phyloP scores from a whole-genome alignment of 257 asterid species.

The Gentiana macrophylla region DNA sequence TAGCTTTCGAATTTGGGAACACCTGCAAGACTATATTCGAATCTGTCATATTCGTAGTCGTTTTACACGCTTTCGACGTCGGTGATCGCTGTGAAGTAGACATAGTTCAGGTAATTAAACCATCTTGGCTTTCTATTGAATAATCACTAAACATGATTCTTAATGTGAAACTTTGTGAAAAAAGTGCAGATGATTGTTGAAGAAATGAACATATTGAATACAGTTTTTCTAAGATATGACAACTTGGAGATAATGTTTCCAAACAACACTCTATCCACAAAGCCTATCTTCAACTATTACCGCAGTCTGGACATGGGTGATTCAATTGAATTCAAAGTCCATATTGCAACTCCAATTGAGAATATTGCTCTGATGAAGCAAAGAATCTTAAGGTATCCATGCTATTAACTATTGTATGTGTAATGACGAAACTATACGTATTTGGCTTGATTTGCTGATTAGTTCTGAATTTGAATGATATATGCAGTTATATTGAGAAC shows the following conservation, averaged over 20 bases:
- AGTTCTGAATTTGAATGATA: too few relatives aligned
- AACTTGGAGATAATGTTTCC: conserved; percentile 58
- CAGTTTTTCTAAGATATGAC: conserved; percentile 59
- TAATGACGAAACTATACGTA: too few relatives aligned
- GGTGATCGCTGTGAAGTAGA: conserved; percentile 91
- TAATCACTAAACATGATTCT: neutral
- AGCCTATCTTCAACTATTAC: conserved; percentile 55
- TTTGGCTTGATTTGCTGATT: too few relatives aligned
- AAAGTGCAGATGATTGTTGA: conserved; percentile 66
- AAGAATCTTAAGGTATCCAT: conserved; percentile 32
- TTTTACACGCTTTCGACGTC: conserved; percentile 83
- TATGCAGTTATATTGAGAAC: too few relatives aligned
- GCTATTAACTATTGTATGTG: too few relatives aligned
- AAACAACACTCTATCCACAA: conserved; percentile 56
- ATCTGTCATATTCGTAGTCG: conserved; percentile 67
- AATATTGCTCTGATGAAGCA: conserved; percentile 49
- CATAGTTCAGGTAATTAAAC: conserved; percentile 48
- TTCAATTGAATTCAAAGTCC: conserved; percentile 49
- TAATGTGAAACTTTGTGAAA: neutral
- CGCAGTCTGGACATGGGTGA: conserved; percentile 91
- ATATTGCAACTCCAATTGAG: conserved; percentile 63
- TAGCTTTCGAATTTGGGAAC: conserved; percentile 80
- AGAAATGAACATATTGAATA: conserved; percentile 86
- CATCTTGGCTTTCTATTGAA: neutral
- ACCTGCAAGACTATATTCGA: conserved; percentile 79